Percentiles rank a stretch among this genome's conserved stretches.
These are phyloP conservation scores for Pestalotiopsis sp. DNA, from an alignment of 2,329 filamentous ascomycete species.

Conservation along the genomic window DNA sequence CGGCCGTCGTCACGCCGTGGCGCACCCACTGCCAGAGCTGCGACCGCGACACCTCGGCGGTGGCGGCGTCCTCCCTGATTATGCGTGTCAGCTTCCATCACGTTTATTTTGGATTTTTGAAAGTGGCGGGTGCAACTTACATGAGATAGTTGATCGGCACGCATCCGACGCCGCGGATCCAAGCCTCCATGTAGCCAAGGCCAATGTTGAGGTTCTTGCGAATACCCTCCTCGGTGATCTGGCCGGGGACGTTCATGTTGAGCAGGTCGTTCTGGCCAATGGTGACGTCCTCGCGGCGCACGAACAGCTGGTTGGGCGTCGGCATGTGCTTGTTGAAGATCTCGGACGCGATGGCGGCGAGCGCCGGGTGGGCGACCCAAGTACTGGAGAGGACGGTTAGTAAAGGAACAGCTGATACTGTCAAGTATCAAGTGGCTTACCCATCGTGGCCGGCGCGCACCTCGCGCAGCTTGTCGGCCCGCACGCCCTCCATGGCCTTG, in stretches of 20 bases:
- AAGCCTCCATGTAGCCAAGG: slow-evolving; percentile 97
- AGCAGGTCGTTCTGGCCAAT: slow-evolving; percentile 88
- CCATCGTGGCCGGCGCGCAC: slow-evolving; percentile 93
- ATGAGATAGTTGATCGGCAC: slow-evolving; percentile 98
- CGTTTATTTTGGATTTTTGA: neutral
- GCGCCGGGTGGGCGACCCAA: slow-evolving; percentile 95
- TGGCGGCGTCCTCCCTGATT: slow-evolving; percentile 84
- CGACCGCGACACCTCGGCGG: slow-evolving; percentile 89
- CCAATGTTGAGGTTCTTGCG: slow-evolving; percentile 98
- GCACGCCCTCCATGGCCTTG: slow-evolving; percentile 89
- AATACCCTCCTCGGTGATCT: slow-evolving; percentile 92
- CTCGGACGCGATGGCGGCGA: slow-evolving; percentile 84
- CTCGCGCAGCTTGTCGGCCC: slow-evolving; percentile 94
- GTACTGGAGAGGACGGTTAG: slow-evolving; percentile 45
- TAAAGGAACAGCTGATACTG: neutral
- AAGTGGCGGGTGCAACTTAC: slow-evolving; percentile 46
- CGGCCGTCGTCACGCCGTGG: slow-evolving; percentile 73
- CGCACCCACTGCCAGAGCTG: slow-evolving; percentile 97
- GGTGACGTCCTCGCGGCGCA: slow-evolving; percentile 85
- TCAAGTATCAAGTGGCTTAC: neutral
- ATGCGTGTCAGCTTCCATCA: neutral
- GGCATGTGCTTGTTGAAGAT: slow-evolving; percentile 99
- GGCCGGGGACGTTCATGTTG: slow-evolving; percentile 96
- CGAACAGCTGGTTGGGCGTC: slow-evolving; percentile 93
- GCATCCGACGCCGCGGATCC: slow-evolving; percentile 92